These are phyloP conservation scores for Trypanosoma conorhini DNA, from an alignment of 208 protist genomes.

Conservation along the genomic window DNA sequence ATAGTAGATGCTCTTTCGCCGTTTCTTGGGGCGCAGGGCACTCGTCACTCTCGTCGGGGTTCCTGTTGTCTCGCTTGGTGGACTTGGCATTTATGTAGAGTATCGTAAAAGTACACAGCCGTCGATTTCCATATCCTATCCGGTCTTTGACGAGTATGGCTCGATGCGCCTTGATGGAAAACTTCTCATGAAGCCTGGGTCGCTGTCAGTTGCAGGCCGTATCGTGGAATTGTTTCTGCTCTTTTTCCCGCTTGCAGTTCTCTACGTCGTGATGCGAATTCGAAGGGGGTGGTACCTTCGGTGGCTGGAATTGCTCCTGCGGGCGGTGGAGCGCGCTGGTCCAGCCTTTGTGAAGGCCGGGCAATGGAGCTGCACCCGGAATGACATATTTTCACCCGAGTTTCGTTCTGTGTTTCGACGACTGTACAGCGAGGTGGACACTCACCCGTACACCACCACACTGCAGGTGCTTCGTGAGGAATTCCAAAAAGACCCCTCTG, in stretches of 20 bases:
- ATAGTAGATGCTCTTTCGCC: constrained; percentile 15
- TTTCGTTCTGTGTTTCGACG: constrained; percentile 80
- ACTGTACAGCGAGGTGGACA: constrained; percentile 78
- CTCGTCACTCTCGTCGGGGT: constrained; percentile 35
- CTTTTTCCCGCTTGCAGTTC: constrained; percentile 70
- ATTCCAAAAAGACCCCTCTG: constrained; percentile 48
- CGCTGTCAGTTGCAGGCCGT: constrained; percentile 43
- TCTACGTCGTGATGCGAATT: constrained; percentile 77
- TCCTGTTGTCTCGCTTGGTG: constrained; percentile 48
- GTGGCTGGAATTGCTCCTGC: constrained; percentile 73
- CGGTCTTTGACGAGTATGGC: constrained; percentile 63
- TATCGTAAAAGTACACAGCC: constrained; percentile 64
- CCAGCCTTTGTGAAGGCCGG: constrained; percentile 92
- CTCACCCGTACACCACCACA: constrained; percentile 71
- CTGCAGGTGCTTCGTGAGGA: constrained; percentile 78
- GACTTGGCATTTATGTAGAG: constrained; percentile 59
- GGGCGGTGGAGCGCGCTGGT: constrained; percentile 75
- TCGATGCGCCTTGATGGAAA: constrained; percentile 67
- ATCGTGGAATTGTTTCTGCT: constrained; percentile 60
- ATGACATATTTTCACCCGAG: constrained; percentile 85
- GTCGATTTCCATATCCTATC: constrained; percentile 50
- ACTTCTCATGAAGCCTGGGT: constrained; percentile 40
- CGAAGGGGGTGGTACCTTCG: constrained; percentile 48
- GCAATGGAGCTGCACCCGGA: constrained; percentile 90
- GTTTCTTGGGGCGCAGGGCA: constrained; percentile 6